phyloP scores from a whole-genome alignment of 2,329 filamentous ascomycete species.

The Penicillium sp. region DNA sequence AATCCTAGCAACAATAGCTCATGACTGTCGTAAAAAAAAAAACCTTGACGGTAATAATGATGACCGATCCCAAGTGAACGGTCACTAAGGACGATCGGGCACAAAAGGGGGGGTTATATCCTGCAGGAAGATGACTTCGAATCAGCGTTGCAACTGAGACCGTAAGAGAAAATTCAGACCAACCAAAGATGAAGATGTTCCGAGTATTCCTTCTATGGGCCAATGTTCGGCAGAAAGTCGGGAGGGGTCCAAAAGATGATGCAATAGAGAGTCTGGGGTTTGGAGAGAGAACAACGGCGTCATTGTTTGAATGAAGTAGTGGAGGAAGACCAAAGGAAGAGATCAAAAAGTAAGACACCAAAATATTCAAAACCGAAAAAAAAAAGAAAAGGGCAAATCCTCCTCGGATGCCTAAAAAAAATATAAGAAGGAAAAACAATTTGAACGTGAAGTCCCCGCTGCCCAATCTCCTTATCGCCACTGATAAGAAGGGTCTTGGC shows the following conservation, averaged over 20 bases:
- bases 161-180: neutral
- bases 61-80: conserved; percentile 2
- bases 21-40: neutral
- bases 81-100: conserved; percentile 15
- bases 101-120: conserved; percentile 8
- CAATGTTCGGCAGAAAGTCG: conserved; percentile 12
- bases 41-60: neutral
- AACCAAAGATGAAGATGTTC: conserved; percentile 15
- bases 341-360: neutral
- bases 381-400: neutral
- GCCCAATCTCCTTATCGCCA: neutral
- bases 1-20: neutral
- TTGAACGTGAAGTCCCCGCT: neutral
- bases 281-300: conserved; percentile 32
- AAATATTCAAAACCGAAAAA: neutral
- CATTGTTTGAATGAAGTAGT: conserved; percentile 29
- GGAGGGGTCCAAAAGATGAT: conserved; percentile 28
- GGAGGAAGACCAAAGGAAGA: conserved; percentile 1
- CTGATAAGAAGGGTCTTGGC: neutral
- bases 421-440: neutral
- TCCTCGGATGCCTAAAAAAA: conserved; percentile 20
- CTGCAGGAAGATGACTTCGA: conserved; percentile 6
- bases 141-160: neutral
- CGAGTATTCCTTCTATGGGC: conserved; percentile 10
- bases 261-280: conserved; percentile 27